Conservation (phyloP, 1,284 basidiomycete species). For the Ustilago bromivora region DNA sequence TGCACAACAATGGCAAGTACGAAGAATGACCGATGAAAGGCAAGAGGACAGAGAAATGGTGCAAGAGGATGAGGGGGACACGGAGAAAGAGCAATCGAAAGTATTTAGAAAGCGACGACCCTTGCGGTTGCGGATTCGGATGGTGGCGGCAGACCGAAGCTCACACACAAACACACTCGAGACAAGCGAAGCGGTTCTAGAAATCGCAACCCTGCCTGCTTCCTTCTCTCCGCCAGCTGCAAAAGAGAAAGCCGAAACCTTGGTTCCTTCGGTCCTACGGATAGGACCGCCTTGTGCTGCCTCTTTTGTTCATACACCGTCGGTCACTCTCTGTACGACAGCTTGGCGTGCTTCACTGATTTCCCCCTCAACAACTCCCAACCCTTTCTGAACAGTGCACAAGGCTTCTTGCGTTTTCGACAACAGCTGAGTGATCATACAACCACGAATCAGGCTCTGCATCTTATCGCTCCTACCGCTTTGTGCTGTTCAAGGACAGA, state of each 20-base stretch:
- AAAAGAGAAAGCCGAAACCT: slow-evolving; percentile 8
- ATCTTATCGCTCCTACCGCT: neutral
- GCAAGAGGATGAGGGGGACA: slow-evolving; percentile 4
- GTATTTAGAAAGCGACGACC: slow-evolving; percentile 30
- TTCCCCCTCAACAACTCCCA: neutral
- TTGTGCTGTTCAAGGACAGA: neutral
- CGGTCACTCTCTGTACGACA: neutral
- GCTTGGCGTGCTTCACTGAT: neutral
- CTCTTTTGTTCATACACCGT: neutral
- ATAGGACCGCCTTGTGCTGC: neutral
- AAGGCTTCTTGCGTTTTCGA: too few relatives aligned
- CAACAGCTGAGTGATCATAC: too few relatives aligned
- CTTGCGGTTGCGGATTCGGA: slow-evolving; percentile 24
- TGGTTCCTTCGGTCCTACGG: slow-evolving; percentile 5
- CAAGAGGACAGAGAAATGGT: neutral
- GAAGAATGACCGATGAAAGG: neutral
- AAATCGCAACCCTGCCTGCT: neutral
- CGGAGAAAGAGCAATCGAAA: neutral
- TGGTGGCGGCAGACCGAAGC: neutral
- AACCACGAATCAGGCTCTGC: too few relatives aligned
- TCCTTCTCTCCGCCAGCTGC: neutral
- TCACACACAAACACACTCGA: neutral
- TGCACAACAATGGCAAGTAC: neutral
- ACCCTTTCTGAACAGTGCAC: neutral
- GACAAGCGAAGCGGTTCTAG: slow-evolving; percentile 15